phyloP scores from a whole-genome alignment of 495 filamentous ascomycete species.

The Tuber umbilicatum region DNA sequence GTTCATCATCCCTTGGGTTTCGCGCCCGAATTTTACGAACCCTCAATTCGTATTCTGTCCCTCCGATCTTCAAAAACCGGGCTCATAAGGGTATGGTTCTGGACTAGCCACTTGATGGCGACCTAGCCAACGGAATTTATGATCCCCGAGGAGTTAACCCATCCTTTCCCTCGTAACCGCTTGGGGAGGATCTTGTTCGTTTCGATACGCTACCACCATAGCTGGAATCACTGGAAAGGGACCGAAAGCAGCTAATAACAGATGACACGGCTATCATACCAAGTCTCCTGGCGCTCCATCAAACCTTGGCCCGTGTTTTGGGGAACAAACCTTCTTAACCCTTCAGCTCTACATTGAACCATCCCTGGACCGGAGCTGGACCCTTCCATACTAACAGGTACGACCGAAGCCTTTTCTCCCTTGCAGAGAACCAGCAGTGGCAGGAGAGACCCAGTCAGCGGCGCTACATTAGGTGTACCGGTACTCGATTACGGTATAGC shows the following conservation, averaged over 20 bases:
- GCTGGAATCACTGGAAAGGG: neutral
- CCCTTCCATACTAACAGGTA: neutral
- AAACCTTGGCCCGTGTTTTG: neutral
- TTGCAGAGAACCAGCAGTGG: conserved; percentile 12
- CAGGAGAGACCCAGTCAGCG: conserved; percentile 9
- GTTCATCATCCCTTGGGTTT: neutral
- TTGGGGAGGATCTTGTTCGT: neutral
- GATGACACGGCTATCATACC: neutral
- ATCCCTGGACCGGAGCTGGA: neutral
- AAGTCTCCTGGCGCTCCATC: neutral
- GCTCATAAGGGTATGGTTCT: neutral
- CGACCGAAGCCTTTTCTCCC: neutral
- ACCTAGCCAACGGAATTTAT: neutral
- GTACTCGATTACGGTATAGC: neutral
- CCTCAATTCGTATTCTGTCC: neutral
- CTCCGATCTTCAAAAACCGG: neutral
- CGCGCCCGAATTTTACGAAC: neutral
- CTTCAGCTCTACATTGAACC: neutral
- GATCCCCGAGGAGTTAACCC: neutral
- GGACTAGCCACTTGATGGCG: neutral
- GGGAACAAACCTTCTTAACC: neutral
- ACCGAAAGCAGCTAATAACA: neutral
- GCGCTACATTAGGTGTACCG: conserved; percentile 1
- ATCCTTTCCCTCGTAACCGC: neutral
- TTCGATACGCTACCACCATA: neutral